phyloP scores from a whole-genome alignment of 768 basidiomycete genomes.

The Cantharellus anzutake region DNA sequence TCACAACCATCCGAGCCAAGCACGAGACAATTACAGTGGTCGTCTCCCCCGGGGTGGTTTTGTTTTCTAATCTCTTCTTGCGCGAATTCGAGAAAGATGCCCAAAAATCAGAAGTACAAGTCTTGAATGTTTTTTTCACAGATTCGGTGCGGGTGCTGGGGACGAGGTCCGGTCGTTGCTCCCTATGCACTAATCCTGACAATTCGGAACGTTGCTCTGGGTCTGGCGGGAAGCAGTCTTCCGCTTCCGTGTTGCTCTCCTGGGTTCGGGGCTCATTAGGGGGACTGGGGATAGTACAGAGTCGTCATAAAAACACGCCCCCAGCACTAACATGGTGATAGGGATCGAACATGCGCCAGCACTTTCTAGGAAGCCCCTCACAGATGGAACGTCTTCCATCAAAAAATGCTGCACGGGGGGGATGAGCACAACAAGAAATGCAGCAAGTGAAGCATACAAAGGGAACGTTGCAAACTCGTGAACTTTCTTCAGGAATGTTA shows the following conservation, averaged over 20 bases:
- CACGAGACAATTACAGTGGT: slow-evolving; percentile 67
- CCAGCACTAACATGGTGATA: slow-evolving; percentile 76
- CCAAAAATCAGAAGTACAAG: too few species aligned
- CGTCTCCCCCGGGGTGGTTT: slow-evolving; percentile 37
- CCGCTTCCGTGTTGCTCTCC: too few species aligned
- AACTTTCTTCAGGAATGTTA: slow-evolving; percentile 7
- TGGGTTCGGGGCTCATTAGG: too few species aligned
- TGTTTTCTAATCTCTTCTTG: too few species aligned
- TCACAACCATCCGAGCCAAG: slow-evolving; percentile 71
- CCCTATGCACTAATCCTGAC: too few species aligned
- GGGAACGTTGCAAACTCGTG: slow-evolving; percentile 73
- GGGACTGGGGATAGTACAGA: too few species aligned
- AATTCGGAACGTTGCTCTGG: too few species aligned
- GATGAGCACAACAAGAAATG: slow-evolving; percentile 58
- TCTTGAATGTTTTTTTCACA: slow-evolving; percentile 26
- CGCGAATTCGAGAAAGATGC: too few species aligned
- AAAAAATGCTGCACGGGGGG: slow-evolving; percentile 57
- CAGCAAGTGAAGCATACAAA: slow-evolving; percentile 58
- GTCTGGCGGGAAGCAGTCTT: too few species aligned
- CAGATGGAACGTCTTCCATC: slow-evolving; percentile 37
- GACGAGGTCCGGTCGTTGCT: too few species aligned
- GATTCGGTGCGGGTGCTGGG: slow-evolving; percentile 22
- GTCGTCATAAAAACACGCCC: slow-evolving; percentile 56
- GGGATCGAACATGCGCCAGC: slow-evolving; percentile 74
- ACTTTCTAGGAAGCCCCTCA: slow-evolving; percentile 45